Base-by-base conservation (phyloP, 2,329 filamentous ascomycete genomes). In the Stylonectria norvegica region DNA sequence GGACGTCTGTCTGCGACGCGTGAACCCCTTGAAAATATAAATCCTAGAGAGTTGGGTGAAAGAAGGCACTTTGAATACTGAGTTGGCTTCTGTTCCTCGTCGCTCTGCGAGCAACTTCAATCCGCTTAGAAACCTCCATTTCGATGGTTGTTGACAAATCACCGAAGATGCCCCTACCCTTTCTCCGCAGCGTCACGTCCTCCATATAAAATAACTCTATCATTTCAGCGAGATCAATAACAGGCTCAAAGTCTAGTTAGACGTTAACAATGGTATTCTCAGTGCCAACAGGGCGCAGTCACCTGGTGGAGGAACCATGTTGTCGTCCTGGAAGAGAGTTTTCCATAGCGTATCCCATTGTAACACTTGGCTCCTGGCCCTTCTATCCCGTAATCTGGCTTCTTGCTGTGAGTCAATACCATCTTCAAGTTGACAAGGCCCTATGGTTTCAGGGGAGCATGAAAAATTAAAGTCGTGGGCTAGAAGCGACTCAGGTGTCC, bases 11-110 rank as follows among this genome's bases (percentile, higher is more conserved):
- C n/a, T n/a, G n/a, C n/a, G n/a, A n/a, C n/a, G n/a, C n/a, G n/a
- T n/a, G n/a, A n/a, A 34, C 22, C 27, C 29, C 22, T n/a, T 39
- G 30, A 16, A 15, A 28, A 28, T 39, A 39, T 39, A 34, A 34
- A 34, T 31, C 23, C 9, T 19, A 30, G 23, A 35, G 30, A 30
- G 20, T 22, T 28, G n/a, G 17, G 18, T 30, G 30, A 31, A 22
- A 39, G 37, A 18, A 39, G 37, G 25, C 20, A 28, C 19, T 38
- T 12, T 32, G 10, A n/a, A n/a, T n/a, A n/a, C n/a, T n/a, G n/a
- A n/a, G n/a, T n/a, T n/a, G n/a, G n/a, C n/a, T n/a, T n/a, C n/a
- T n/a, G n/a, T n/a, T n/a, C n/a, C n/a, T n/a, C n/a, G n/a, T n/a
- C n/a, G n/a, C n/a, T n/a, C n/a, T n/a, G n/a, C n/a, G n/a, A n/a